Evolutionary conservation across 495 filamentous ascomycete genomes (phyloP).

Genomic region (Aspergillus leporis): DNA sequence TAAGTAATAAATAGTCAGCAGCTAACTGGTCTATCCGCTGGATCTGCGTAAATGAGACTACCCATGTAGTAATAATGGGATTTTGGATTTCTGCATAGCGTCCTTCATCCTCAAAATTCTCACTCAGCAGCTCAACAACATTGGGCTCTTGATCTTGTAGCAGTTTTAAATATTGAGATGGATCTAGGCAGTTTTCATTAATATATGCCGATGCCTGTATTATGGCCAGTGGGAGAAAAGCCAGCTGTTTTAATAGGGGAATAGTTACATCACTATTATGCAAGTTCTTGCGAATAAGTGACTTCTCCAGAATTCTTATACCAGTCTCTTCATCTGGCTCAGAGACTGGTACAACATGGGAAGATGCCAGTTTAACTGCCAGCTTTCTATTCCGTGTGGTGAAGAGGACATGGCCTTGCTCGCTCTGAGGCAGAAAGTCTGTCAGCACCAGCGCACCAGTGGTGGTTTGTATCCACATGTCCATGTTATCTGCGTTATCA

Average conservation of each 20-base stretch:
- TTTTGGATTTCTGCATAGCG: conserved; percentile 47
- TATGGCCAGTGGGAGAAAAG: conserved; percentile 43
- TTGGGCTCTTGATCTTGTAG: conserved; percentile 40
- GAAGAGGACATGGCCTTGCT: conserved; percentile 37
- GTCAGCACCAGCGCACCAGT: conserved; percentile 4
- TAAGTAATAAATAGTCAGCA: conserved; percentile 33
- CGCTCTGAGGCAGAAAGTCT: conserved; percentile 29
- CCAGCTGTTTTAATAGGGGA: conserved; percentile 30
- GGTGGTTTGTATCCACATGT: conserved; percentile 23
- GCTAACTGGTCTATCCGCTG: conserved; percentile 26
- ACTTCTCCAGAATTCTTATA: conserved; percentile 22
- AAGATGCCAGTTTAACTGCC: conserved; percentile 21
- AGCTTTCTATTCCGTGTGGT: conserved; percentile 36
- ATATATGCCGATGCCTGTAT: too few relatives aligned
- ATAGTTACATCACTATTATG: conserved; percentile 17
- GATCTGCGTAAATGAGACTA: conserved; percentile 52
- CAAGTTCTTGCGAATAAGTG: conserved; percentile 25
- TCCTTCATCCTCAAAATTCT: conserved; percentile 48
- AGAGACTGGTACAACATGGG: conserved; percentile 23
- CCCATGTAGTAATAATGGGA: conserved; percentile 54
- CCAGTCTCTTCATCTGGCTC: conserved; percentile 30
- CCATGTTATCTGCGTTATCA: conserved; percentile 38
- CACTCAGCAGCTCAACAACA: conserved; percentile 37
- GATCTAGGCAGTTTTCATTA: conserved; percentile 37
- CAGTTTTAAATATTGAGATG: conserved; percentile 43